Evolutionary conservation across 1,139 yeast genomes (phyloP).

Genomic region (Candida freyschussii): DNA sequence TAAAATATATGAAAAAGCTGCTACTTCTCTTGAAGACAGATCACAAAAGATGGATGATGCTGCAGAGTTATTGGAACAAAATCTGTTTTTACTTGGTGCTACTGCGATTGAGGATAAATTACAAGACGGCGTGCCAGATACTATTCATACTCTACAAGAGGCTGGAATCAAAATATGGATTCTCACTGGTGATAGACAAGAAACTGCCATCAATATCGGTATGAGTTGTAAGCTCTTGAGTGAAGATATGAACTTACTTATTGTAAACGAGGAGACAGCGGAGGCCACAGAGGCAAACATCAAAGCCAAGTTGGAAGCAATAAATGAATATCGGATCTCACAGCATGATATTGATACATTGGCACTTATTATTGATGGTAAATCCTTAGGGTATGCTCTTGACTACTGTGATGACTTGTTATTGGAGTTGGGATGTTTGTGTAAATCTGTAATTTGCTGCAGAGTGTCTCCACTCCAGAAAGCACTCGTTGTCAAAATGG

Average conservation of each 20-base stretch:
- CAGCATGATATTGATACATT: slow-evolving; percentile 73
- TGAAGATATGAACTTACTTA: slow-evolving; percentile 92
- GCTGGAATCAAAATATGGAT: slow-evolving; percentile 99
- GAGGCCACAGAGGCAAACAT: slow-evolving; percentile 71
- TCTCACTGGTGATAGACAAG: slow-evolving; percentile 96
- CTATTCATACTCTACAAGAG: slow-evolving; percentile 87
- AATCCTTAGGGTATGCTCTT: slow-evolving; percentile 78
- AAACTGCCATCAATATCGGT: slow-evolving; percentile 98
- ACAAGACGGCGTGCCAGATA: slow-evolving; percentile 98
- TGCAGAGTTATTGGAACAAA: slow-evolving; percentile 79
- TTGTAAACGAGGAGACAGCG: slow-evolving; percentile 80
- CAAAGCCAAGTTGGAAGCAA: slow-evolving; percentile 69
- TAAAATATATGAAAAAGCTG: slow-evolving; percentile 63
- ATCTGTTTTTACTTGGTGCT: slow-evolving; percentile 82
- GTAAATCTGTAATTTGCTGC: slow-evolving; percentile 96
- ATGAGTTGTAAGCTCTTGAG: slow-evolving; percentile 92
- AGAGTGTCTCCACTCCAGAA: slow-evolving; percentile 97
- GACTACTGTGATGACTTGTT: slow-evolving; percentile 80
- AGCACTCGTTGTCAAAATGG: slow-evolving; percentile 92
- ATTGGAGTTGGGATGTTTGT: slow-evolving; percentile 73
- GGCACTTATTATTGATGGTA: slow-evolving; percentile 92
- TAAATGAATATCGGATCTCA: slow-evolving; percentile 58
- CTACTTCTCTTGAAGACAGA: slow-evolving; percentile 76
- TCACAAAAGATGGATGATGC: slow-evolving; percentile 73
- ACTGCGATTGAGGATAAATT: slow-evolving; percentile 97